Conservation (phyloP, 169 alveolate genomes). For the Plasmodium cynomolgi region DNA sequence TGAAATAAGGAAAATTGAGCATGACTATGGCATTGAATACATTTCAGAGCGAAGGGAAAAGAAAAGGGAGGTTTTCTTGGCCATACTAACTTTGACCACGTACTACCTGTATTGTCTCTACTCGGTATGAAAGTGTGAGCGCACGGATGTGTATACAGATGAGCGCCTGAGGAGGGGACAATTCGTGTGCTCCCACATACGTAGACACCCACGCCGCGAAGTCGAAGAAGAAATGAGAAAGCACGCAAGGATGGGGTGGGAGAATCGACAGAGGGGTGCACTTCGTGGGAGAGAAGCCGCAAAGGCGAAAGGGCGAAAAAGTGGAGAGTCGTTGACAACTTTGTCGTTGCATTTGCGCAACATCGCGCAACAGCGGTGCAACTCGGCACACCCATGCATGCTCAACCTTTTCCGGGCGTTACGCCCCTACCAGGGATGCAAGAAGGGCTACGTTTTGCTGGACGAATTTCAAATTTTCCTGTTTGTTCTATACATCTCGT, state of each 20-base stretch:
- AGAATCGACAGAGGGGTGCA: background rate
- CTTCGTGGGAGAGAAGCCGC: background rate
- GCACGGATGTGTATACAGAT: background rate
- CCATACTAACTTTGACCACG: constrained; percentile 15
- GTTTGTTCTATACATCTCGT: background rate
- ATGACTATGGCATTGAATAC: constrained; percentile 66
- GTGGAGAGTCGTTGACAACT: background rate
- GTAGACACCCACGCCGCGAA: background rate
- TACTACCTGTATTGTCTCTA: constrained; percentile 42
- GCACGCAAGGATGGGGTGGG: background rate
- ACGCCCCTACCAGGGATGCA: constrained; percentile 15
- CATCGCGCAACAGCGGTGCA: too few species aligned
- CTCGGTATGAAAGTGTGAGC: constrained; percentile 25
- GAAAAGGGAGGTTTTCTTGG: constrained; percentile 10
- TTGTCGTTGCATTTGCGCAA: background rate
- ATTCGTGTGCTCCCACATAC: background rate
- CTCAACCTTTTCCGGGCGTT: background rate
- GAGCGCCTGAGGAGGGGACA: background rate
- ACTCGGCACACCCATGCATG: background rate
- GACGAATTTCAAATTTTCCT: constrained; percentile 54
- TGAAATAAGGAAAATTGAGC: constrained; percentile 67
- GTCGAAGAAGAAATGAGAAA: background rate
- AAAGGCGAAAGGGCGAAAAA: background rate
- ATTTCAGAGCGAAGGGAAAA: constrained; percentile 53
- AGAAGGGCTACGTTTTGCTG: constrained; percentile 17